phyloP scores from a whole-genome alignment of 768 basidiomycete species.

The Trametes villosa region DNA sequence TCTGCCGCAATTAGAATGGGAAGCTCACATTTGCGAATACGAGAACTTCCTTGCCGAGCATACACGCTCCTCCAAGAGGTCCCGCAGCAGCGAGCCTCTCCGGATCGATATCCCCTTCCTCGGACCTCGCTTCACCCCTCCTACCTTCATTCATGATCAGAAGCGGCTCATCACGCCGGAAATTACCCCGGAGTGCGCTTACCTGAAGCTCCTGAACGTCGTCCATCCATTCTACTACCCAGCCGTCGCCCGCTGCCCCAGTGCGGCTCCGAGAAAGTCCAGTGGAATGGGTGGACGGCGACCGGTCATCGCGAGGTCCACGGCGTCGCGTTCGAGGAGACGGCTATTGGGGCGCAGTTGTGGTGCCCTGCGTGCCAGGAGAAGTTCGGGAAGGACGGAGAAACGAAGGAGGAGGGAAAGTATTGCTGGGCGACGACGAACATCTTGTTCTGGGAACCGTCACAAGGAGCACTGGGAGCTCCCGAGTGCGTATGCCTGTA shows the following conservation, averaged over 20 bases:
- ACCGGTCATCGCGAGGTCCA: constrained; percentile 28
- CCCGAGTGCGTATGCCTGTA: constrained; percentile 19
- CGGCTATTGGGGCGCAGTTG: constrained; percentile 22
- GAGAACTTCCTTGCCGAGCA: too few species aligned
- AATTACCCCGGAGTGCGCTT: constrained; percentile 14
- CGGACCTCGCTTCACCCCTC: constrained; percentile 31
- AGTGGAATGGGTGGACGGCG: constrained; percentile 24
- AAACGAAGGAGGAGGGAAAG: not conserved
- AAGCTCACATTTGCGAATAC: too few species aligned
- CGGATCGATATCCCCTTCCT: constrained; percentile 37
- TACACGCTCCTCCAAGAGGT: too few species aligned
- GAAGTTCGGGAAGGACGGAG: not conserved
- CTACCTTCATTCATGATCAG: constrained; percentile 15
- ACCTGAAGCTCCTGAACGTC: constrained; percentile 29
- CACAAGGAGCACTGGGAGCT: constrained; percentile 27
- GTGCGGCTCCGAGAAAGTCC: constrained; percentile 7
- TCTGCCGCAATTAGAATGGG: too few species aligned
- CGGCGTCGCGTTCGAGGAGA: constrained; percentile 23
- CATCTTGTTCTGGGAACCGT: constrained; percentile 29
- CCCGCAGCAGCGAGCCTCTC: constrained; percentile 26
- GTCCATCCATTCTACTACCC: constrained; percentile 32
- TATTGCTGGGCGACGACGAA: constrained; percentile 27
- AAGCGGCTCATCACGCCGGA: constrained; percentile 8
- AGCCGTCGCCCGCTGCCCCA: constrained; percentile 13
- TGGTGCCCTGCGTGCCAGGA: constrained; percentile 20